Evolutionary conservation across 768 basidiomycete species (phyloP), one percentile per base, ranked within the genome.

Genomic region (Coprinellus aureogranulatus): DNA sequence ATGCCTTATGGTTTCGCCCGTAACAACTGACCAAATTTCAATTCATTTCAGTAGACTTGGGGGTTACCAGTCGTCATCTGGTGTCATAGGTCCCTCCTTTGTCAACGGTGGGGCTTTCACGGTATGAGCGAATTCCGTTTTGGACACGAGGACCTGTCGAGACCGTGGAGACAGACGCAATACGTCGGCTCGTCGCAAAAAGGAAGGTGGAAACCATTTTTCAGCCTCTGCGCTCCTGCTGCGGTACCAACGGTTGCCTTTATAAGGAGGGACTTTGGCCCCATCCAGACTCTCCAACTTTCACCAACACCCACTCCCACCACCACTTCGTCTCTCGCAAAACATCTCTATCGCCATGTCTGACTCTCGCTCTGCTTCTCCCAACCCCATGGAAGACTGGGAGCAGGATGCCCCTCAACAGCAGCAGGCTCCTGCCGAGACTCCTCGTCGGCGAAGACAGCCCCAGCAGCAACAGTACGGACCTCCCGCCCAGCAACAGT

Each of bases 351-450:
- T 30, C 28, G 31, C 41, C 12, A 62, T 62, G 61, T 57, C 61
- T 22, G 61, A 59, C 58, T 54, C 61, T 45, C 61, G 61, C 25
- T 62, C 61, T 18, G 58, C 61, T n/a, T 62, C 61, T 23, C 61
- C 61, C 55, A 62, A 59, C 52, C 61, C 58, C 52, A 62, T 62
- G 61, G 61, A 55, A 18, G 47, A 62, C 16, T 59, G 58, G 61
- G 61, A 59, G 22, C 31, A 62, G 16, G 50, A 59, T 27, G 48
- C 53, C 10, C 40, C 54, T 3, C 55, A 49, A 20, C 58, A 55
- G 28, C 50, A 51, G 25, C 61, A 59, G 26, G 48, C 48, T 18
- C 26, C 48, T 16, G 25, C 25, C 4, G 48, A 49, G 28, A 14
- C 23, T n/a, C 48, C 48, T 28, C 48, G 48, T 12, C 48, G 48